Evolutionary conservation across 208 protist species (phyloP), one percentile per base, ranked within the genome.

Genomic region (Trypanosomatidae sp.): DNA sequence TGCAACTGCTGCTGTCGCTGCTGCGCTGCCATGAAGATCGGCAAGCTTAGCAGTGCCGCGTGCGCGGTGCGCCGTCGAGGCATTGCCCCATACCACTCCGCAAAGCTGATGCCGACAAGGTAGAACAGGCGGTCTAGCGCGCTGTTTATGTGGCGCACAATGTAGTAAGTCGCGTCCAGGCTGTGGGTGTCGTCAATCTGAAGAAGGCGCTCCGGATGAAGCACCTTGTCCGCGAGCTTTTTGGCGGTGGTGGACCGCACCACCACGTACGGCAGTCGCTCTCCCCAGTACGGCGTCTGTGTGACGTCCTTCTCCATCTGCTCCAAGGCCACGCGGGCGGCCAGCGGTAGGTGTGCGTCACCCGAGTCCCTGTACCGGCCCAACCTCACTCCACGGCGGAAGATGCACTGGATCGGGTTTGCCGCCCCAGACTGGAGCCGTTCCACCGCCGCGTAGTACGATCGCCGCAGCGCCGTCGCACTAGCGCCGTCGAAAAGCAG

Each of bases 81-180:
- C 85, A 95, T 89, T 41, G 74, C 52, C 25, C 69, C 69, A 66
- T 87, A 92, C 86, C 88, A 93, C 46, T 60, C 67, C 36, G 76
- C 76, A 76, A 86, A 83, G 77, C 82, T 91, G 36, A 95, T 71
- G n/a, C 86, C 85, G 41, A 94, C 77, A 17, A 90, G 76, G 72
- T 87, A 89, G 62, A 97, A 91, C 59, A 97, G 80, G 50, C 93
- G 89, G 67, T 95, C 88, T 13, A 97, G 83, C 19, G 87, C 76
- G 53, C 88, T 79, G 79, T 91, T 91, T 60, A 95, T 79, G 79
- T 95, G 84, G 7, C 79, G 81, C 12, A 73, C 79, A 28, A 97
- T 88, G 83, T 97, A 97, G 71, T 97, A 95, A 43, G 85, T 84
- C 22, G 76, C 79, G 71, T 95, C 81, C 30, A 95, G 64, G 30